Conservation (phyloP, 345 rosid genomes). For the Firmiana major region DNA sequence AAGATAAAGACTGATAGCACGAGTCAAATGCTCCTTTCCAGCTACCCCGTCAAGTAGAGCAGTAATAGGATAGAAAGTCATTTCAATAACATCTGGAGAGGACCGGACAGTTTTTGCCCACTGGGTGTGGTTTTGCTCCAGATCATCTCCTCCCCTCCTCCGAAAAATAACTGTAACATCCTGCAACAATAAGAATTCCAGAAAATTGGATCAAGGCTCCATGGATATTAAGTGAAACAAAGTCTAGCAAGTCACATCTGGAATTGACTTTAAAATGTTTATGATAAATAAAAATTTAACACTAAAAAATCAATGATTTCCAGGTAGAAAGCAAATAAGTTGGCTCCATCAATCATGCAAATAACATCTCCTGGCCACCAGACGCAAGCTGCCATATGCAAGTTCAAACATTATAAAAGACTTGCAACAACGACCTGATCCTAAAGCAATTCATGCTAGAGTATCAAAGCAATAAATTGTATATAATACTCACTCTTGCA, state of each 20-base stretch:
- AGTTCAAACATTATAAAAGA: background rate
- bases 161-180: conserved; percentile 72
- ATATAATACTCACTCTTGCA: background rate
- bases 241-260: background rate
- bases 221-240: background rate
- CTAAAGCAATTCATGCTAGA: background rate
- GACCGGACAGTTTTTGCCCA: conserved; percentile 62
- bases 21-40: conserved; percentile 64
- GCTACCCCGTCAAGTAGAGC: conserved; percentile 52
- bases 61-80: conserved; percentile 63
- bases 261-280: background rate
- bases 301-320: background rate
- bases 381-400: background rate
- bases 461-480: background rate
- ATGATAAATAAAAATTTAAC: background rate
- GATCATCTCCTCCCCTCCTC: conserved; percentile 77
- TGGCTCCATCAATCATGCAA: background rate
- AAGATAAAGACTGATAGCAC: conserved; percentile 62
- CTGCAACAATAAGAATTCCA: conserved; percentile 32
- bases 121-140: conserved; percentile 54
- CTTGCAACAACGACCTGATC: background rate
- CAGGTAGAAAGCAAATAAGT: background rate
- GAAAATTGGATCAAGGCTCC: conserved; percentile 15
- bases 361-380: background rate
- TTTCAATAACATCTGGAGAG: conserved; percentile 67